These are phyloP conservation scores for Hirschioporus abietinus DNA, from an alignment of 768 basidiomycete species.

Conservation along the genomic window DNA sequence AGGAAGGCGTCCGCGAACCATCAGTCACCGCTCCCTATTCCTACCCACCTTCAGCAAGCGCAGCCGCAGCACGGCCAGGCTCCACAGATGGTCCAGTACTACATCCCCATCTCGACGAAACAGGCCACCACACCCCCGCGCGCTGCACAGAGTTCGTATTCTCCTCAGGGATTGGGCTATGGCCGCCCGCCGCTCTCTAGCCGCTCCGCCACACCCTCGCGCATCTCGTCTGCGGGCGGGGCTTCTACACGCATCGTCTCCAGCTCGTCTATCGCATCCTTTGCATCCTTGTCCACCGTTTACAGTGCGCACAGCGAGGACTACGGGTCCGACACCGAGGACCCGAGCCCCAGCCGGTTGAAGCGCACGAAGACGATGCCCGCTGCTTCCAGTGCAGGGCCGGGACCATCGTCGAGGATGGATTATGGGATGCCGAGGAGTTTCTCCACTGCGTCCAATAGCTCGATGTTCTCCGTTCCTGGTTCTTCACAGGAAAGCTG, in stretches of 20 bases:
- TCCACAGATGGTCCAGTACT: background rate
- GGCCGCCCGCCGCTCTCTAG: background rate
- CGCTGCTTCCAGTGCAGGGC: slow-evolving; percentile 31
- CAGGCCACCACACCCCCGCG: background rate
- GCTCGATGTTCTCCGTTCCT: background rate
- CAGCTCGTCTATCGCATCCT: background rate
- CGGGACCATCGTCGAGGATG: slow-evolving; percentile 24
- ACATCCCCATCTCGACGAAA: background rate
- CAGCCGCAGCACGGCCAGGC: background rate
- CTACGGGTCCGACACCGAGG: background rate
- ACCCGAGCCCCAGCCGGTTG: slow-evolving; percentile 15
- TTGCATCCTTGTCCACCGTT: background rate
- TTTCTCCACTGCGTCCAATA: slow-evolving; percentile 9
- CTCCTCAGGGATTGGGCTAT: background rate
- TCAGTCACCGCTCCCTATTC: background rate
- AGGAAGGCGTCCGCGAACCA: background rate
- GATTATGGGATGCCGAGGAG: slow-evolving; percentile 20
- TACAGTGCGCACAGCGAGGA: background rate
- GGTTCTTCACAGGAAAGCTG: background rate
- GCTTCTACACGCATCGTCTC: background rate
- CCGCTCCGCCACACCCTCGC: background rate
- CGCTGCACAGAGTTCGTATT: background rate
- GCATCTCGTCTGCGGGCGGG: background rate
- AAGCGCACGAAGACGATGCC: slow-evolving; percentile 33
- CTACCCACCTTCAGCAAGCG: background rate